These are phyloP conservation scores for Populus ilicifolia DNA, from an alignment of 345 rosid genomes.

Conservation along the genomic window DNA sequence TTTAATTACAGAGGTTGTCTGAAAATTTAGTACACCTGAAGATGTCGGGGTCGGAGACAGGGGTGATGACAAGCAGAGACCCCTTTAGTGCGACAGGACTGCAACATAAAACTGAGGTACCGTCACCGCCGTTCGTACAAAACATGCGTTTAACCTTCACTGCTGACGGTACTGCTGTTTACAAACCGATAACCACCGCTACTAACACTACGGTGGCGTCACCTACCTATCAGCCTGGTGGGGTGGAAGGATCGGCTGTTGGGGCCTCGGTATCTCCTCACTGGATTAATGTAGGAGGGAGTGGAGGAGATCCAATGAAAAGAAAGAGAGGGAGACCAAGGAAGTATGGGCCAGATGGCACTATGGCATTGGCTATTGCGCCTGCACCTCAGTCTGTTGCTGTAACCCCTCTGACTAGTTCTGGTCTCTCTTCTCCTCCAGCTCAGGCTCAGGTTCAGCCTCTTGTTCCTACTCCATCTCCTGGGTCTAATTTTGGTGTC, in stretches of 20 bases:
- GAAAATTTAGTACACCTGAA: slow-evolving; percentile 19
- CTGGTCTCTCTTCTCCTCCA: slow-evolving; percentile 33
- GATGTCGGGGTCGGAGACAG: slow-evolving; percentile 60
- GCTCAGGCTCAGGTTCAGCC: neutral
- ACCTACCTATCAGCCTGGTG: slow-evolving; percentile 28
- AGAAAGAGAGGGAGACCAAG: slow-evolving; percentile 72
- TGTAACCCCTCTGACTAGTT: neutral
- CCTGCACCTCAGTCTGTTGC: slow-evolving; percentile 24
- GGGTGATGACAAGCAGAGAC: slow-evolving; percentile 45
- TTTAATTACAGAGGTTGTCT: neutral
- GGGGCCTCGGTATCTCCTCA: slow-evolving; percentile 4
- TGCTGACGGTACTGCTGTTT: slow-evolving; percentile 43
- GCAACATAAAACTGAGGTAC: slow-evolving; percentile 27
- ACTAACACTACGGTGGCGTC: slow-evolving; percentile 1
- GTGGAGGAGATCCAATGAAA: slow-evolving; percentile 35
- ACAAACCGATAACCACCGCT: slow-evolving; percentile 35
- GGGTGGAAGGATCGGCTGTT: slow-evolving; percentile 15
- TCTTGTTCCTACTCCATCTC: neutral
- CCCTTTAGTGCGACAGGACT: slow-evolving; percentile 22
- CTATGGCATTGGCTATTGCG: slow-evolving; percentile 38
- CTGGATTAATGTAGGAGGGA: slow-evolving; percentile 26
- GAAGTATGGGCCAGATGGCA: slow-evolving; percentile 62
- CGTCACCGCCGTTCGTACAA: slow-evolving; percentile 33
- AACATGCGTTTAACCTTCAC: slow-evolving; percentile 53
- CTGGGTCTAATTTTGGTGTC: neutral